Conservation (phyloP, 768 basidiomycete genomes). For the Kwoniella sp. region DNA sequence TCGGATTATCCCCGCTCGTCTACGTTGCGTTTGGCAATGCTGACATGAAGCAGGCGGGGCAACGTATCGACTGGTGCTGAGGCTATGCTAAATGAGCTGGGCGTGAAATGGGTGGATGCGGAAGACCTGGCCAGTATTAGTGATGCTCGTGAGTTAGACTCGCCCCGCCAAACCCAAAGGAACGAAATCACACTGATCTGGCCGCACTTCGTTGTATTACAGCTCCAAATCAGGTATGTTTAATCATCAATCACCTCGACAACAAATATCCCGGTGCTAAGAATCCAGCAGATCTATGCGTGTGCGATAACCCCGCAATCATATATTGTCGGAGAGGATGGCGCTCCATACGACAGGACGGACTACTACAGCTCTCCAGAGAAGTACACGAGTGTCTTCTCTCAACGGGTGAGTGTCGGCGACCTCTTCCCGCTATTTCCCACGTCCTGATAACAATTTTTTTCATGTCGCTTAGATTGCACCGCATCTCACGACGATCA, state of each 20-base stretch:
- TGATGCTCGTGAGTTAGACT: slow-evolving; percentile 10
- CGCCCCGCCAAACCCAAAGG: not conserved
- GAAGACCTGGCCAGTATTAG: slow-evolving; percentile 61
- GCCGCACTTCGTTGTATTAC: no score
- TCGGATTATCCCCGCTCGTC: slow-evolving; percentile 4
- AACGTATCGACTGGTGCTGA: slow-evolving; percentile 80
- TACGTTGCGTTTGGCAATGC: slow-evolving; percentile 9
- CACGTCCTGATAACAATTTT: not conserved
- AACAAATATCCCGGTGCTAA: not conserved
- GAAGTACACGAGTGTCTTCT: slow-evolving; percentile 69
- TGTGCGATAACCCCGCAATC: slow-evolving; percentile 56
- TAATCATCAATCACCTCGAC: not conserved
- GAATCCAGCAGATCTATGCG: slow-evolving; percentile 38
- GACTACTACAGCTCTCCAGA: slow-evolving; percentile 76
- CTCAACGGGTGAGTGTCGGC: slow-evolving; percentile 62
- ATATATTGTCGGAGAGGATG: slow-evolving; percentile 69
- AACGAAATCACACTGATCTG: not conserved
- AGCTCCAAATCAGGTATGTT: slow-evolving; percentile 9
- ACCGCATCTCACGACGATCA: slow-evolving; percentile 78
- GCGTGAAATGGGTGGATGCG: slow-evolving; percentile 64
- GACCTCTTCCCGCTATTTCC: not conserved
- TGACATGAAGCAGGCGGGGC: slow-evolving; percentile 63
- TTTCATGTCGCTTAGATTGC: slow-evolving; percentile 64
- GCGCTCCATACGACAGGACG: slow-evolving; percentile 64
- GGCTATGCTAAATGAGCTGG: slow-evolving; percentile 72